Evolutionary conservation across 305 asterid genomes (phyloP).

Genomic region (Ajuga reptans): DNA sequence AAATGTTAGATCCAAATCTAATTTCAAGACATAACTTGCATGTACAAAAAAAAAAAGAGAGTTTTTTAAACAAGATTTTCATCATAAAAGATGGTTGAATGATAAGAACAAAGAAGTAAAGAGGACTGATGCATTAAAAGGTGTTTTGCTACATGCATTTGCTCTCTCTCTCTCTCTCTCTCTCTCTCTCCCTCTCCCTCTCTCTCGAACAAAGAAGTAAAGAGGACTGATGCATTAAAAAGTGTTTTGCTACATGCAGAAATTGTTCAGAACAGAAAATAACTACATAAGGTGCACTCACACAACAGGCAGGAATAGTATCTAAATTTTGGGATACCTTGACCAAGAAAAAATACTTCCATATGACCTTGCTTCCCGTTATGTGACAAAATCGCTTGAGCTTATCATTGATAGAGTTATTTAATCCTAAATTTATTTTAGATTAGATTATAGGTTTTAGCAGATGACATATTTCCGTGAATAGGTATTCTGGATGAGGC

Average conservation of each 20-base stretch:
- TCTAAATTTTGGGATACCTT: neutral
- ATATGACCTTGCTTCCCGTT: neutral
- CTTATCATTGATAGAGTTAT: neutral
- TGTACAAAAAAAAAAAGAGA: neutral
- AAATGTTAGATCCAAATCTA: constrained; percentile 10
- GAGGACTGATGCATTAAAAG: neutral
- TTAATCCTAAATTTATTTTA: neutral
- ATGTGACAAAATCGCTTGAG: neutral
- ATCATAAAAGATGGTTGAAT: neutral
- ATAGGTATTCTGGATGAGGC: neutral
- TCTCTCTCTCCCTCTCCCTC: no score
- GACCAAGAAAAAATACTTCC: neutral
- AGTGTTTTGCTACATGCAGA: neutral
- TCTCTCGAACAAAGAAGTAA: no score
- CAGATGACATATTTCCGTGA: neutral
- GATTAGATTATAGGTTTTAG: neutral
- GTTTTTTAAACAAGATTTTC: neutral
- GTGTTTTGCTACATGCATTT: neutral
- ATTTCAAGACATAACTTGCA: constrained; percentile 7
- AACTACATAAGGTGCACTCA: no score
- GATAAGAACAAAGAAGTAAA: neutral
- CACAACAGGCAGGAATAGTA: neutral
- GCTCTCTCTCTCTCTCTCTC: no score
- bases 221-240: neutral
- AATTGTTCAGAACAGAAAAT: neutral